Conservation (phyloP, 139 green algal species). For the Volvox africanus region DNA sequence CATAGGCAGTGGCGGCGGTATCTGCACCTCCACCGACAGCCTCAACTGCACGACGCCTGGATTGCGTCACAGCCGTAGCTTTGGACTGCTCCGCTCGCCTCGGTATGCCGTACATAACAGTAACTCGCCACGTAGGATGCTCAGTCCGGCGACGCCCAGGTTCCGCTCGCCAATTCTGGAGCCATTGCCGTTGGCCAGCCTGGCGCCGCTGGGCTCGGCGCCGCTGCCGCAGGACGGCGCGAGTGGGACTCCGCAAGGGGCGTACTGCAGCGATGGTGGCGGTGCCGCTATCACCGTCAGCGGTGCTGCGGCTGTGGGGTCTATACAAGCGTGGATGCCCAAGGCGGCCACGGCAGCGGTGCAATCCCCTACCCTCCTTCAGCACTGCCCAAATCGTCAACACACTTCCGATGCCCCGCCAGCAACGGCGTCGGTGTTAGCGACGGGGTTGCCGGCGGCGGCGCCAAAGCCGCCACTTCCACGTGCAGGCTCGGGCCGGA, state of each 20-base stretch:
- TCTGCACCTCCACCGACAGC: background rate
- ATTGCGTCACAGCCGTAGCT: conserved; percentile 23
- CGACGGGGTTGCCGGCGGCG: background rate
- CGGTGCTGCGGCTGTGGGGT: background rate
- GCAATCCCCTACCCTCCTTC: background rate
- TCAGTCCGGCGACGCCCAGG: conserved; percentile 40
- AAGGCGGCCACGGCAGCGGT: background rate
- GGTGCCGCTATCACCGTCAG: background rate
- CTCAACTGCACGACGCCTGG: background rate
- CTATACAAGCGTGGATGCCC: background rate
- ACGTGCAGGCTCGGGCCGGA: background rate
- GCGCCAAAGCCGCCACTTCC: conserved; percentile 30
- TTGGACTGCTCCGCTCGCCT: conserved; percentile 26
- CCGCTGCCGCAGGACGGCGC: background rate
- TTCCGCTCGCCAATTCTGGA: conserved; percentile 41
- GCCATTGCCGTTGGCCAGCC: background rate
- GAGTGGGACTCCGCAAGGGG: background rate
- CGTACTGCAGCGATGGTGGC: background rate
- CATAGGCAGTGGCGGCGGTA: background rate
- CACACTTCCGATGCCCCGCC: no score
- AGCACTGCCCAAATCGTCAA: background rate
- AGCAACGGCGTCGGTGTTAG: background rate
- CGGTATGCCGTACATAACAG: background rate
- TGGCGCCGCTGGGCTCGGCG: background rate
- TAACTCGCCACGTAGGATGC: background rate